Base-by-base conservation (phyloP, 2,329 filamentous ascomycete species). In the Plectosphaerella cucumerina region DNA sequence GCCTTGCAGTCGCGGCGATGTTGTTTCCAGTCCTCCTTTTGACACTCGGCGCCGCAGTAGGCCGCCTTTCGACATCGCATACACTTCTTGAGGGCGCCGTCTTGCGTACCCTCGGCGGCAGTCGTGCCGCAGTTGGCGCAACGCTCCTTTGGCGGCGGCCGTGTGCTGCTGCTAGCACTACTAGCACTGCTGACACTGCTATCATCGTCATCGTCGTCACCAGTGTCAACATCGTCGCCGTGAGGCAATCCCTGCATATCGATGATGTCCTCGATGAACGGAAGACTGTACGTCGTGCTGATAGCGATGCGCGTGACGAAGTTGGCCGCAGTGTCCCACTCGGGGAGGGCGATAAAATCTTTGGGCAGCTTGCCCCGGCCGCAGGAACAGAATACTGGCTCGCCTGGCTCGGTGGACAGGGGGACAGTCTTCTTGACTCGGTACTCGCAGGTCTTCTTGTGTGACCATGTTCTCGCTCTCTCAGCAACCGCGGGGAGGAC, bases 291-390 rank as follows among this genome's bases (percentile, higher is more conserved):
- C 0, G 69, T 64, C 0, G 80, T 80, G 50, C 81, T 84, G 56
- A 86, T 79, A 5, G 79, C 80, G 6, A 82, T 67, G 6, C 84
- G 73, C 23, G 82, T 79, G 23, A 76, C 71, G 46, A 73, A 64
- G 49, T 67, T 61, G 1, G 66, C 64, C 11, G 69, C 70, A 9
- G 60, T 64, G 0, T 76, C 68, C 69, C 76, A 76, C 17, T 70
- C 67, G 0, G 75, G 73, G 6, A 78, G 46, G 4, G 59, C 50
- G 37, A 71, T 55, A 49, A 69, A 81, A 43, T 60, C 48, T 0
- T 64, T 53, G 0, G 74, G 75, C 5, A 78, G 52, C 23, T 62
- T 57, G 0, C 76, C 76, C 17, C 66, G 60, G 23, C 76, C 75
- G 45, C 76, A 79, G 4, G 62, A 65, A 58, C 77, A 80, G 18